Base-by-base conservation (phyloP, 2,329 filamentous ascomycete genomes). In the Phoma sp. region DNA sequence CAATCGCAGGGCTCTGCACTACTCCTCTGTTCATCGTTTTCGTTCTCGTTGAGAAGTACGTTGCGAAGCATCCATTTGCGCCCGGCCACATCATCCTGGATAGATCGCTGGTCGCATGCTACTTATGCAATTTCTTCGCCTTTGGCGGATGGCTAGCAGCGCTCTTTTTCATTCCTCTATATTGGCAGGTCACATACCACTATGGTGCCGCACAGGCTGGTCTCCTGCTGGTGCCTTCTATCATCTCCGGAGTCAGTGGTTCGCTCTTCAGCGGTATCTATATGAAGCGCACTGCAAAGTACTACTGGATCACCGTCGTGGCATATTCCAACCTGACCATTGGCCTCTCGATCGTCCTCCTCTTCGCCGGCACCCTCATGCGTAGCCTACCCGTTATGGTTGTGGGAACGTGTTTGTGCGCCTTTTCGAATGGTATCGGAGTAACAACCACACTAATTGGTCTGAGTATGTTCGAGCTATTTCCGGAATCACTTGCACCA, bases 151-250 rank as follows among this genome's bases (percentile, higher is more conserved):
- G 79, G 77, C 72, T 86, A 41, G 82, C 83, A 0, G 75, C 82
- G 1, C 60, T 89, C 4, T 93, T 91, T 77, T 90, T 90, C 74
- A 77, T 90, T n/a, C 89, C 90, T 1, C 78, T 93, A 2, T 91
- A 89, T 74, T 90, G 89, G 74, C 90, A 93, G 73, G 89, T 87
- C 4, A 86, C 88, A 0, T 79, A 88, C 44, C 85, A 84, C 4
- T 76, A 86, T 23, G 82, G 81, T 4, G 87, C 90, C 1, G 86
- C 87, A 0, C 72, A 79, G 48, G 84, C 89, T 4, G 89, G 89
- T 1, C 55, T 88, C 1, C 77, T 86, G 30, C 80, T 93, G 14
- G 77, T 93, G 29, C 89, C 90, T 0, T 80, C 80, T 48, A 89
- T 90, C 59, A 37, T 86, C 3, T 76, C 78, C 4, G 83, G 82